Percentiles rank a stretch among this genome's conserved stretches.
phyloP scores from a whole-genome alignment of 768 basidiomycete species.

The Tricholoma matsutake region DNA sequence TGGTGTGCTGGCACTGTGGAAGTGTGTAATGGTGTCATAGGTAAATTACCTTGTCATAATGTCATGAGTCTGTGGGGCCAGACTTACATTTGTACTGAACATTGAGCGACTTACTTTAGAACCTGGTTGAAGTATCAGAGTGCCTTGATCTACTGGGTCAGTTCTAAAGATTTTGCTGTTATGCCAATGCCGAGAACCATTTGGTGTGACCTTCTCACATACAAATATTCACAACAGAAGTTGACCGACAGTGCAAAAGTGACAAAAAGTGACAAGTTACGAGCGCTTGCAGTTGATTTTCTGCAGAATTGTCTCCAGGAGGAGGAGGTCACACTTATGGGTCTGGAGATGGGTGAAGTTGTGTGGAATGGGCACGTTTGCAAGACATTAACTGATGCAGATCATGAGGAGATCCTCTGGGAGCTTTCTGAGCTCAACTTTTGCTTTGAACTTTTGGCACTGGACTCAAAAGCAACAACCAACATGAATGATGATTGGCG shows the following conservation, averaged over 20 bases:
- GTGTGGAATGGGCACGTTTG: not conserved
- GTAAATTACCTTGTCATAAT: no score
- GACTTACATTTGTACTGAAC: no score
- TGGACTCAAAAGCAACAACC: conserved; percentile 10
- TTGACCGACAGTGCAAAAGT: not conserved
- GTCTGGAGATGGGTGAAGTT: not conserved
- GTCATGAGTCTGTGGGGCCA: no score
- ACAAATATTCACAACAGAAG: not conserved
- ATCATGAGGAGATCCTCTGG: conserved; percentile 16
- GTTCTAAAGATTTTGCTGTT: not conserved
- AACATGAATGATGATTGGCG: not conserved
- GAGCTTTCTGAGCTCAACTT: conserved; percentile 20
- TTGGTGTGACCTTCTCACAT: not conserved
- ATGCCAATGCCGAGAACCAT: not conserved
- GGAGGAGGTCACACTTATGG: not conserved
- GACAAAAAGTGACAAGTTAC: not conserved
- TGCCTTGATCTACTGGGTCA: not conserved
- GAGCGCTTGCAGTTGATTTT: not conserved
- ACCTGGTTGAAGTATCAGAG: not conserved
- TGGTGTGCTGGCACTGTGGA: no score
- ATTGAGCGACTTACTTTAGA: not conserved
- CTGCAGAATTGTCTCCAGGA: not conserved
- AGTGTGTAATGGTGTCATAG: no score
- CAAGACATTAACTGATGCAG: not conserved
- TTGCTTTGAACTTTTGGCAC: conserved; percentile 16